Conservation (phyloP, 225 moss, liverwort and hornwort genomes). For the Climacium dendroides region DNA sequence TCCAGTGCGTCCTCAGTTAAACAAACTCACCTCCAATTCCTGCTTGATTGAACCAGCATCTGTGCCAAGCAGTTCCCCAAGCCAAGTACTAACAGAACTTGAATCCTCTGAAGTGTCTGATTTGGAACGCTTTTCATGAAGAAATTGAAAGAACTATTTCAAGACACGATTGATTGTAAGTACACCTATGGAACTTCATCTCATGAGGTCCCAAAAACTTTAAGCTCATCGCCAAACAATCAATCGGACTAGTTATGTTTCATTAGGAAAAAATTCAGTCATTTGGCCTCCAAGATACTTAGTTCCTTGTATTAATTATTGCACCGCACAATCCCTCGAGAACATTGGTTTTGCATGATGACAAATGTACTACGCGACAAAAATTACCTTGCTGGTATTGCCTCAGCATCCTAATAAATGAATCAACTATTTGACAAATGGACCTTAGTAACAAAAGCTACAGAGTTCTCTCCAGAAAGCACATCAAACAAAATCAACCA, state of each 20-base stretch:
- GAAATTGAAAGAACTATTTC: neutral
- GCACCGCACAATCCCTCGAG: neutral
- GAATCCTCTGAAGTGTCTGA: neutral
- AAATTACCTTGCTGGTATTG: neutral
- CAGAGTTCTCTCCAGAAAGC: neutral
- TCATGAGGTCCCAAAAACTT: neutral
- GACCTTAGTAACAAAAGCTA: neutral
- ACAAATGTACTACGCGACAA: neutral
- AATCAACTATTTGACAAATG: neutral
- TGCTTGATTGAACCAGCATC: constrained; percentile 5
- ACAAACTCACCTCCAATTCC: constrained; percentile 22
- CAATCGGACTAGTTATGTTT: neutral
- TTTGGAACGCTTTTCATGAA: neutral
- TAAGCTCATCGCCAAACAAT: neutral
- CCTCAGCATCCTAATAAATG: neutral
- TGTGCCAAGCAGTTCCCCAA: neutral
- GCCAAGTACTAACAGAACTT: constrained; percentile 2
- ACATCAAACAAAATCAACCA: neutral
- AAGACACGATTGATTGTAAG: neutral
- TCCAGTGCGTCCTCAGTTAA: neutral
- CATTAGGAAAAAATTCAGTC: neutral
- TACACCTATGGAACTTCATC: neutral
- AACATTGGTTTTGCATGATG: neutral
- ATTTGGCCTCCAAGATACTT: neutral
- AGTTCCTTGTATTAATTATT: neutral